Evolutionary conservation across 2,329 filamentous ascomycete genomes (phyloP), one percentile per base, ranked within the genome.

Genomic region (Dothistroma pini): DNA sequence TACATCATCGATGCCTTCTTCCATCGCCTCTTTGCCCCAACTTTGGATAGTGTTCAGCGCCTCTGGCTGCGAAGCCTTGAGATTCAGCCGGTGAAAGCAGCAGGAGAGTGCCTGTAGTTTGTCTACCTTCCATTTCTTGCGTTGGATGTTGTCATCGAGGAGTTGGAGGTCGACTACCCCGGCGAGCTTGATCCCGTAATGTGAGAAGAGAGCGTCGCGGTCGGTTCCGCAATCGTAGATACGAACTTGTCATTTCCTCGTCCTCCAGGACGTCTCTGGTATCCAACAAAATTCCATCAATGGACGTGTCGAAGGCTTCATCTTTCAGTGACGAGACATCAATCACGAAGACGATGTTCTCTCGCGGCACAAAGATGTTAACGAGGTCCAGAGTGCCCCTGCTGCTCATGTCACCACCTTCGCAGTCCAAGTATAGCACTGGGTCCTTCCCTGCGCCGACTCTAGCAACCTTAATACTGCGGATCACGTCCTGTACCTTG

Each of bases 221-320:
- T 86, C 83, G 63, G 81, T 83, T 1, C 83, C 80, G n/a, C 86
- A 76, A 62, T 87, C 84, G 65, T 85, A 86, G 63, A 86, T 77
- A n/a, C 22, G 81, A 79, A 64, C 86, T 86, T 0, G 73, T 70
- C 16, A 81, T 78, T 0, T 44, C 8, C 0, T 63, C 9, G 0
- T 74, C 77, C 68, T 85, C 79, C 0, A 86, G 70, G 10, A 86
- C 76, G 0, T 52, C 53, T 61, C 78, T 77, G 1, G 75, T 60
- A 2, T 63, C 71, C n/a, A 31, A 53, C 41, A 52, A 3, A 67
- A 68, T 29, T 65, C 63, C 4, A 22, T 22, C 21, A 29, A 38
- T 6, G 53, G 32, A 7, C 12, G 32, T 12, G 32, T 6, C 62
- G 61, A 85, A 83, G 0, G 77, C 77, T 25, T 58, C 21, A 2